Evolutionary conservation across 2,329 filamentous ascomycete species (phyloP).

Genomic region (Clarireedia monteithiana): DNA sequence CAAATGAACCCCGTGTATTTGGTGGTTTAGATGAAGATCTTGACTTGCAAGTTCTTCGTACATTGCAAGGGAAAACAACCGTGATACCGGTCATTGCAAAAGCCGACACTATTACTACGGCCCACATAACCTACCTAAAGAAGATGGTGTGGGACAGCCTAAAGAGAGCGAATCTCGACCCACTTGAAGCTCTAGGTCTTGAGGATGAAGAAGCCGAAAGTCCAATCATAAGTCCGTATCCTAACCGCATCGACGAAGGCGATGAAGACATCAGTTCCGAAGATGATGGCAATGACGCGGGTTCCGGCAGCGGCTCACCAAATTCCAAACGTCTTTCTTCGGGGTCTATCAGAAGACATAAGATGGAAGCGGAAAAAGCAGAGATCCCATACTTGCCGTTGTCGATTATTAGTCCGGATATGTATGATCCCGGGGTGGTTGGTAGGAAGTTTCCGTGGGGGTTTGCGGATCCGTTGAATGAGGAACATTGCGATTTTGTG

Average conservation of each 20-base stretch:
- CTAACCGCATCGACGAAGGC: conserved; percentile 45
- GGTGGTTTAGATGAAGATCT: conserved; percentile 80
- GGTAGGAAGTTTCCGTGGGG: conserved; percentile 95
- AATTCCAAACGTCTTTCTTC: conserved; percentile 26
- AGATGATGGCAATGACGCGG: conserved; percentile 16
- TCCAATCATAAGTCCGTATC: conserved; percentile 31
- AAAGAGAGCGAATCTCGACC: conserved; percentile 79
- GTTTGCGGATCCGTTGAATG: conserved; percentile 87
- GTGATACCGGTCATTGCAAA: conserved; percentile 95
- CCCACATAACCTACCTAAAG: conserved; percentile 89
- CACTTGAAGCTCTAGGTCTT: conserved; percentile 75
- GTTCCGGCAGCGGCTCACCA: conserved; percentile 15
- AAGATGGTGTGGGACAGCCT: conserved; percentile 83
- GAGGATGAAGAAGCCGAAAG: conserved; percentile 63
- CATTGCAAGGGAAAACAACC: conserved; percentile 85
- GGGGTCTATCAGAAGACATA: conserved; percentile 28
- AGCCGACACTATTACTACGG: conserved; percentile 90
- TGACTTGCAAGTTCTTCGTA: conserved; percentile 82
- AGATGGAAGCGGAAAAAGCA: conserved; percentile 36
- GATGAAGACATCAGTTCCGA: conserved; percentile 38
- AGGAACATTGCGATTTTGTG: conserved; percentile 87
- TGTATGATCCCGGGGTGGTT: conserved; percentile 71
- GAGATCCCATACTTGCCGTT: conserved; percentile 71
- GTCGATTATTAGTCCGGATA: conserved; percentile 88
- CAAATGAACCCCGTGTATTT: conserved; percentile 36